These are phyloP conservation scores for Lasiodiplodia hormozganensis DNA, from an alignment of 2,329 filamentous ascomycete species.

Conservation along the genomic window DNA sequence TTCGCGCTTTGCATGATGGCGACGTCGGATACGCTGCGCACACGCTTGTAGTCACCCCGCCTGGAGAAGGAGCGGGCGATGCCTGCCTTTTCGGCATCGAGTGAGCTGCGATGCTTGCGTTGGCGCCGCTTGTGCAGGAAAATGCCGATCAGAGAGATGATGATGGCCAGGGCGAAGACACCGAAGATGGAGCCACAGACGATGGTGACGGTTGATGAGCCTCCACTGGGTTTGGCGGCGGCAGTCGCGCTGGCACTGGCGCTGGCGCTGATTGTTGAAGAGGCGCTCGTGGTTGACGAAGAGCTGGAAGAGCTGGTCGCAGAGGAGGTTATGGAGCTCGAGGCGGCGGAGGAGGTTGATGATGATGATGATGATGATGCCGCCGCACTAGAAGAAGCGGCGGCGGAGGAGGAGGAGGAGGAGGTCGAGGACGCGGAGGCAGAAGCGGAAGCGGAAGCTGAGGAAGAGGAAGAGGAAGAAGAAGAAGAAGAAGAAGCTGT, in stretches of 20 bases:
- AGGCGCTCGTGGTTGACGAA: neutral
- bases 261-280: slow-evolving; percentile 6
- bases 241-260: neutral
- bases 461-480: neutral
- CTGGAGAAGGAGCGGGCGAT: neutral
- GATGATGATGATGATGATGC: slow-evolving; percentile 6
- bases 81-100: slow-evolving; percentile 17
- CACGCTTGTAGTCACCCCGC: slow-evolving; percentile 2
- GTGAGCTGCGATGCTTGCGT: slow-evolving; percentile 9
- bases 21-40: slow-evolving; percentile 13
- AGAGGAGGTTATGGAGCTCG: neutral
- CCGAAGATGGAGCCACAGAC: slow-evolving; percentile 19
- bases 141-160: slow-evolving; percentile 19
- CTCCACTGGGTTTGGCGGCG: neutral
- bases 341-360: neutral
- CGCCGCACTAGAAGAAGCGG: neutral
- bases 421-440: neutral
- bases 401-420: neutral
- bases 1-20: neutral
- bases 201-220: slow-evolving; percentile 12
- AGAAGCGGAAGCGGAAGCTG: neutral
- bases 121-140: slow-evolving; percentile 16
- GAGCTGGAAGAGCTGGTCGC: slow-evolving; percentile 5
- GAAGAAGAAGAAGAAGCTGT: neutral
- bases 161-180: slow-evolving; percentile 23